Evolutionary conservation across 1,139 yeast genomes (phyloP).

Genomic region (Yamadazyma mexicana): DNA sequence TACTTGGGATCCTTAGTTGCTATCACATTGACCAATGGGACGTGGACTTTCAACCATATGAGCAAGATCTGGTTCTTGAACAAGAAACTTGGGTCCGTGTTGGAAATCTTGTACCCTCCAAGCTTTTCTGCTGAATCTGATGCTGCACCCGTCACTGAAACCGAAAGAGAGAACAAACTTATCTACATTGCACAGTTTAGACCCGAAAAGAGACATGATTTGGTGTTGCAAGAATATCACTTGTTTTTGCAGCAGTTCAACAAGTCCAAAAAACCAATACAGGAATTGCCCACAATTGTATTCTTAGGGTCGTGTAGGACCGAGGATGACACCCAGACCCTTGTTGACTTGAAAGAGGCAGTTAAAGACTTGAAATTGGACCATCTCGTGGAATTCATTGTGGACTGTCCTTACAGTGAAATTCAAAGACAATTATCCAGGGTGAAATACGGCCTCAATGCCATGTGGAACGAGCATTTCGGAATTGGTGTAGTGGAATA

Average conservation of each 20-base stretch:
- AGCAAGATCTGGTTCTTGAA: slow-evolving; percentile 55
- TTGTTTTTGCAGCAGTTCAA: slow-evolving; percentile 38
- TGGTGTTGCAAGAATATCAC: slow-evolving; percentile 65
- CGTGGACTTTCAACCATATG: slow-evolving; percentile 89
- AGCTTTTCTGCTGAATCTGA: slow-evolving; percentile 60
- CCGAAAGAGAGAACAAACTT: slow-evolving; percentile 52
- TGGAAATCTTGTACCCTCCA: slow-evolving; percentile 77
- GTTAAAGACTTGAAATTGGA: slow-evolving; percentile 50
- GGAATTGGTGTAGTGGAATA: slow-evolving; percentile 98
- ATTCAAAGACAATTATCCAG: slow-evolving; percentile 56
- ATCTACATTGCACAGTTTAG: slow-evolving; percentile 91
- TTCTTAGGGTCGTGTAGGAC: slow-evolving; percentile 86
- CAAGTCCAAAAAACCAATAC: slow-evolving; percentile 19
- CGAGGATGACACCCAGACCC: slow-evolving; percentile 60
- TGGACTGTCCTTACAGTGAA: slow-evolving; percentile 72
- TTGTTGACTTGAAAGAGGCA: slow-evolving; percentile 45
- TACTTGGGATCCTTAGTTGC: slow-evolving; percentile 67
- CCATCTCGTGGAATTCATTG: slow-evolving; percentile 59
- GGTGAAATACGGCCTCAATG: slow-evolving; percentile 80
- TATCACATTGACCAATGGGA: slow-evolving; percentile 74
- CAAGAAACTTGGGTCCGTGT: slow-evolving; percentile 18
- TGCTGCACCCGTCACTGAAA: not conserved
- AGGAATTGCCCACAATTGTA: slow-evolving; percentile 52
- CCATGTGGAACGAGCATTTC: slow-evolving; percentile 99
- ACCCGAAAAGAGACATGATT: slow-evolving; percentile 87